phyloP scores from a whole-genome alignment of 345 rosid genomes.

The Eutrema heterophyllum region DNA sequence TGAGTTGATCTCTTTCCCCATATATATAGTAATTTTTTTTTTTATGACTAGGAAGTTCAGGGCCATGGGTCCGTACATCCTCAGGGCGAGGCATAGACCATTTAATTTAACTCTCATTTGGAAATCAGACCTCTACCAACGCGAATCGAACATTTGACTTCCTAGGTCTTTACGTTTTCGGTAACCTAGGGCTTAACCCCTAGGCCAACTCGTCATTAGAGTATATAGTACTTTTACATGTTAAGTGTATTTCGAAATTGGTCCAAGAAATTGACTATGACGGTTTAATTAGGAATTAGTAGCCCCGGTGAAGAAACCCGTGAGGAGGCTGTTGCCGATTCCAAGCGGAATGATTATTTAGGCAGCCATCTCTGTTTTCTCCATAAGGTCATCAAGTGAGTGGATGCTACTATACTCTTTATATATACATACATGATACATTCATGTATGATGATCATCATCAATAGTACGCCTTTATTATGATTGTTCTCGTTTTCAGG shows the following conservation, averaged over 20 bases:
- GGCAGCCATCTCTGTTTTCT: conserved; percentile 26
- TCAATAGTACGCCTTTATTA: background rate
- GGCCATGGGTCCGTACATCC: too few relatives aligned
- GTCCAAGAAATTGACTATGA: background rate
- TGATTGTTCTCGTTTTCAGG: background rate
- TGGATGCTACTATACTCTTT: background rate
- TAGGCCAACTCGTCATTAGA: too few relatives aligned
- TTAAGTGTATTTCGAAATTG: background rate
- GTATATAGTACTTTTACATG: background rate
- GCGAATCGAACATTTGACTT: too few relatives aligned
- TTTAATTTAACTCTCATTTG: too few relatives aligned
- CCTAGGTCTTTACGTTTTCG: too few relatives aligned
- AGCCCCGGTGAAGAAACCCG: background rate
- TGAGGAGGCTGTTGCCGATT: background rate
- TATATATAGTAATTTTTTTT: background rate
- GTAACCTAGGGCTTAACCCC: too few relatives aligned
- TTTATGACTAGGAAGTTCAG: too few relatives aligned
- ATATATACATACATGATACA: background rate
- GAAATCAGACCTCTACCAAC: too few relatives aligned
- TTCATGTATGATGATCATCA: background rate
- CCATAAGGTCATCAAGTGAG: conserved; percentile 19
- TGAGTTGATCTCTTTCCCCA: background rate
- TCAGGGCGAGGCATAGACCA: too few relatives aligned
- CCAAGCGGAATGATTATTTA: conserved; percentile 11
- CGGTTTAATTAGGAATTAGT: background rate